These are phyloP conservation scores for Dactylellina leptospora DNA, from an alignment of 2,329 filamentous ascomycete genomes.

Conservation along the genomic window DNA sequence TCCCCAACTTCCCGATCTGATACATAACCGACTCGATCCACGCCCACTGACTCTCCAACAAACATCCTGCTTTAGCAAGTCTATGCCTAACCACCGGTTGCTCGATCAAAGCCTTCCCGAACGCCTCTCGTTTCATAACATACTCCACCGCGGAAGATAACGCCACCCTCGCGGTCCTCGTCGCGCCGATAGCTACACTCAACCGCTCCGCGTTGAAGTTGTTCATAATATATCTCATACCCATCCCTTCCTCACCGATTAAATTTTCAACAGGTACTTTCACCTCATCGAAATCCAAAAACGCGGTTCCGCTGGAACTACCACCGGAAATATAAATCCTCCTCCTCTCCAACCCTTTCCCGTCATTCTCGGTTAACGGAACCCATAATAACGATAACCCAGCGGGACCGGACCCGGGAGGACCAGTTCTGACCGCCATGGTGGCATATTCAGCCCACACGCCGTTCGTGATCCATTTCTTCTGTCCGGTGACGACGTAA, in stretches of 20 bases:
- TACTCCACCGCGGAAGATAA: slow-evolving; percentile 70
- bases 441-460: slow-evolving; percentile 74
- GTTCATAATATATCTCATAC: slow-evolving; percentile 79
- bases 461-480: slow-evolving; percentile 83
- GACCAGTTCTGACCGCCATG: slow-evolving; percentile 79
- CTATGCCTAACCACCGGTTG: slow-evolving; percentile 78
- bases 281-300: slow-evolving; percentile 79
- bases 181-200: slow-evolving; percentile 71
- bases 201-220: slow-evolving; percentile 84
- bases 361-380: slow-evolving; percentile 69
- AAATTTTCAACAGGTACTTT: slow-evolving; percentile 75
- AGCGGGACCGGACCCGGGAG: slow-evolving; percentile 66
- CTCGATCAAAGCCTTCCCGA: slow-evolving; percentile 74
- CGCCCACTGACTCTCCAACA: slow-evolving; percentile 74
- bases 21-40: slow-evolving; percentile 78
- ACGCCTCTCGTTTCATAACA: slow-evolving; percentile 72
- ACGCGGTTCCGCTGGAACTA: slow-evolving; percentile 74
- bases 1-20: slow-evolving; percentile 70
- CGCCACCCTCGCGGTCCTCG: slow-evolving; percentile 70
- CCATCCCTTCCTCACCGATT: slow-evolving; percentile 73
- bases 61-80: slow-evolving; percentile 74
- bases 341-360: slow-evolving; percentile 71
- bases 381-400: slow-evolving; percentile 75
- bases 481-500: slow-evolving; percentile 77
- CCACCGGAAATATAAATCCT: slow-evolving; percentile 74